Evolutionary conservation across 495 filamentous ascomycete genomes (phyloP).

Genomic region (Hypoxylon cercidicola): DNA sequence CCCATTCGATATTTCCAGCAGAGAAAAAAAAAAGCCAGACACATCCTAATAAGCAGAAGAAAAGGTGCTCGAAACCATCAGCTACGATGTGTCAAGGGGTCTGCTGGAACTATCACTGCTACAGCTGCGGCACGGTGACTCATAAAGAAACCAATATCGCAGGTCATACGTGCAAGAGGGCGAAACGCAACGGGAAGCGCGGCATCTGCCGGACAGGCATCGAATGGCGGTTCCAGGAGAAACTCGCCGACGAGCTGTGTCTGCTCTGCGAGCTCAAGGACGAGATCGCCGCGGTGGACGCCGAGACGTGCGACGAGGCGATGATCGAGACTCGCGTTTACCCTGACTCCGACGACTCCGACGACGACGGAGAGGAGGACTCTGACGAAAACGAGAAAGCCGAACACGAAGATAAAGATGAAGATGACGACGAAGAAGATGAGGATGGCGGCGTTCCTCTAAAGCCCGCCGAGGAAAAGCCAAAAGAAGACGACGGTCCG

Average conservation of each 20-base stretch:
- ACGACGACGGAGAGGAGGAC: background rate
- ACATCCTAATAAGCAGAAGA: background rate
- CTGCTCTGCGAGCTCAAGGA: conserved; percentile 32
- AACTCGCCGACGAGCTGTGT: conserved; percentile 24
- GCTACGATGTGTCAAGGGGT: conserved; percentile 38
- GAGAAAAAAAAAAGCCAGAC: background rate
- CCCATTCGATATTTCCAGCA: too few species aligned
- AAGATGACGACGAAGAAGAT: conserved; percentile 4
- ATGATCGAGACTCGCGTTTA: background rate
- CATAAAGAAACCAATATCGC: conserved; percentile 15
- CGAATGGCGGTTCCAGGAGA: conserved; percentile 6
- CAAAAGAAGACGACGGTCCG: background rate
- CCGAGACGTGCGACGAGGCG: conserved; percentile 15
- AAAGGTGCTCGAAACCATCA: background rate
- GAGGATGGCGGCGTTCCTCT: conserved; percentile 5
- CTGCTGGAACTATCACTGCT: conserved; percentile 22
- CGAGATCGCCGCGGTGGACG: conserved; percentile 4
- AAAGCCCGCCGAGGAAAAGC: background rate
- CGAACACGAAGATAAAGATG: background rate
- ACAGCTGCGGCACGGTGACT: conserved; percentile 12
- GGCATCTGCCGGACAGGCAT: conserved; percentile 39
- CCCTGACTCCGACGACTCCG: background rate
- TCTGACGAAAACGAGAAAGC: too few species aligned
- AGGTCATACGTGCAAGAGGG: conserved; percentile 36
- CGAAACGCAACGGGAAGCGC: conserved; percentile 5